Conservation (phyloP, 148 eudicot species). For the Gaultheria prostrata region DNA sequence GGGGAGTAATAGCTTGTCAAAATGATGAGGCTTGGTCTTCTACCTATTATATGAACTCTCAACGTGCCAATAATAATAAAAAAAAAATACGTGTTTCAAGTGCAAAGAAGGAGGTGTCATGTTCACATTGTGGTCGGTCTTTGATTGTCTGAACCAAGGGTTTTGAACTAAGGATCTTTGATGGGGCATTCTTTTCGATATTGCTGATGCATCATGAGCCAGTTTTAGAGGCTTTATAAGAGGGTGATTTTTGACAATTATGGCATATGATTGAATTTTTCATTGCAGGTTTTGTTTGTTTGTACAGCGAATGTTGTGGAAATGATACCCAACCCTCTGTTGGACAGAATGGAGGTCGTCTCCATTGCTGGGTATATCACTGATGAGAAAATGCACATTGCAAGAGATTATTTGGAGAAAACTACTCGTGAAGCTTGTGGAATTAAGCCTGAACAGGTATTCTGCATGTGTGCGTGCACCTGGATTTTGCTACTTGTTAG, state of each 20-base stretch:
- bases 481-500: neutral
- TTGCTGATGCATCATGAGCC: neutral
- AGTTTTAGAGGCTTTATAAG: neutral
- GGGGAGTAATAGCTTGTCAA: neutral
- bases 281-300: constrained; percentile 89
- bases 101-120: neutral
- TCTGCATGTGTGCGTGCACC: neutral
- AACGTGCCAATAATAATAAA: neutral
- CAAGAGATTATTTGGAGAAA: constrained; percentile 94
- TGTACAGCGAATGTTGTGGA: constrained; percentile 98
- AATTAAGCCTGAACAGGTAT: constrained; percentile 86
- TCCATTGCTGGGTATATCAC: constrained; percentile 95
- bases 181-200: neutral
- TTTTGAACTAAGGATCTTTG: neutral
- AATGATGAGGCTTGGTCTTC: neutral
- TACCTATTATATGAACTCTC: neutral
- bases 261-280: constrained; percentile 14
- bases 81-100: neutral
- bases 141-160: neutral
- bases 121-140: neutral
- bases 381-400: constrained; percentile 98
- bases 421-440: constrained; percentile 90
- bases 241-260: neutral
- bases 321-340: constrained; percentile 78
- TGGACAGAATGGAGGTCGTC: constrained; percentile 99